A percentile compares a stretch with the other conserved stretches of the same genome.
phyloP scores from a whole-genome alignment of 148 eudicot genomes.

The Camellia japonica region DNA sequence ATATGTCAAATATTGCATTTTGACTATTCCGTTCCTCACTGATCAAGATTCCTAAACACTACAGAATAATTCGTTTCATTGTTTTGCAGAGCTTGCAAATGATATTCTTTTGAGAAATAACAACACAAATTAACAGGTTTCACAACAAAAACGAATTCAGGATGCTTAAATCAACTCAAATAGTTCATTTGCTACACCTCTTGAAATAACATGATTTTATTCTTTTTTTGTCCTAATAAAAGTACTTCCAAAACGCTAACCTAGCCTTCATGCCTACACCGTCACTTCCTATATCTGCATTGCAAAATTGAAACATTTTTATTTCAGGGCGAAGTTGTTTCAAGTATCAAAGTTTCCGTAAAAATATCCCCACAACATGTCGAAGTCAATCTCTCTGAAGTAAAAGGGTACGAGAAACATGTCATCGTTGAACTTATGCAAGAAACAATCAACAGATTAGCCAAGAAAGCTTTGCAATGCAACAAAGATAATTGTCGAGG shows the following conservation, averaged over 20 bases:
- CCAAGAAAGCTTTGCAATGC: slow-evolving; percentile 9
- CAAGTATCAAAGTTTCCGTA: slow-evolving; percentile 34
- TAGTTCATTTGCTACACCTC: not conserved
- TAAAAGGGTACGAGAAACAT: slow-evolving; percentile 47
- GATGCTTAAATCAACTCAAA: not conserved
- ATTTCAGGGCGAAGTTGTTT: slow-evolving; percentile 36
- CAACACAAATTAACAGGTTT: not conserved
- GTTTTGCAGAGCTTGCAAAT: not conserved
- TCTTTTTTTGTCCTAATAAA: not conserved
- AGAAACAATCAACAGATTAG: slow-evolving; percentile 19
- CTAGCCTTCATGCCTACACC: not conserved
- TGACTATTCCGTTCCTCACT: not conserved
- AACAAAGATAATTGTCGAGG: slow-evolving; percentile 31
- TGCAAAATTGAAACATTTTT: not conserved
- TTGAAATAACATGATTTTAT: not conserved
- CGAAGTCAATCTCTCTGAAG: slow-evolving; percentile 46
- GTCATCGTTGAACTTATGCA: slow-evolving; percentile 44
- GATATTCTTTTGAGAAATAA: not conserved
- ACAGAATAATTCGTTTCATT: not conserved
- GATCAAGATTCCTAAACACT: not conserved
- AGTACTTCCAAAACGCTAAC: not conserved
- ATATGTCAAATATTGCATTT: not conserved
- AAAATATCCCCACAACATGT: slow-evolving; percentile 36
- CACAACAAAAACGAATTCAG: not conserved
- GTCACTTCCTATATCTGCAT: too few species aligned